A percentile compares a stretch with the other conserved stretches of the same genome.
Evolutionary conservation across 2,329 filamentous ascomycete genomes (phyloP).

Genomic region (Paracamarosporium sp.): DNA sequence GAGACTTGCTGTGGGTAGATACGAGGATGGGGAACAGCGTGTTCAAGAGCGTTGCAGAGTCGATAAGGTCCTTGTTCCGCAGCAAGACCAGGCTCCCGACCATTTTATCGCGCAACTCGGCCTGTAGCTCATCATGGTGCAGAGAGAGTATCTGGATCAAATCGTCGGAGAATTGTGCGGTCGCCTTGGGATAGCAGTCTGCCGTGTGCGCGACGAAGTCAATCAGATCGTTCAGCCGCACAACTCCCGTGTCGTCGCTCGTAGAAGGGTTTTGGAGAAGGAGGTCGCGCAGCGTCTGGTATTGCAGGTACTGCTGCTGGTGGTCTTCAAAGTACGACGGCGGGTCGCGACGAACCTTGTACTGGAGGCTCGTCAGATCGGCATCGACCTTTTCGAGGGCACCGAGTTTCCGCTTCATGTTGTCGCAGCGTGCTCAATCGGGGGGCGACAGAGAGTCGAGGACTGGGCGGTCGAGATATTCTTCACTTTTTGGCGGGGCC

Average conservation of each 20-base stretch:
- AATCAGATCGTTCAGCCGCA: constrained; percentile 88
- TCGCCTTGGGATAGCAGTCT: constrained; percentile 88
- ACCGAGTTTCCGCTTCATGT: constrained; percentile 88
- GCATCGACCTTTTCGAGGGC: constrained; percentile 96
- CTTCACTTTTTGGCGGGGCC: constrained; percentile 14
- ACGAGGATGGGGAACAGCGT: constrained; percentile 95
- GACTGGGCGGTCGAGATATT: background rate
- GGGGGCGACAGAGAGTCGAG: background rate
- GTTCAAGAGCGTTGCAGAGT: constrained; percentile 80
- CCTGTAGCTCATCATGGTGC: constrained; percentile 83
- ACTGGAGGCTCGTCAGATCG: constrained; percentile 75
- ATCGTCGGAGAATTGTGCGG: constrained; percentile 77
- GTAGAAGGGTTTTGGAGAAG: constrained; percentile 84
- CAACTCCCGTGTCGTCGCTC: constrained; percentile 77
- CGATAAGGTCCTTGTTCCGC: constrained; percentile 88
- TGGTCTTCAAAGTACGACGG: constrained; percentile 92
- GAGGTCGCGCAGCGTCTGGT: constrained; percentile 88
- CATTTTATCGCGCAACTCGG: constrained; percentile 90
- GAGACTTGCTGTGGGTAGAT: constrained; percentile 87
- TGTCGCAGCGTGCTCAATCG: background rate
- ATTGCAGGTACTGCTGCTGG: constrained; percentile 85
- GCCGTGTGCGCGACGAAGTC: constrained; percentile 93
- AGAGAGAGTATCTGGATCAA: constrained; percentile 80
- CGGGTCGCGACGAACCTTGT: constrained; percentile 89
- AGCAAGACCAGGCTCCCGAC: constrained; percentile 88